Base-by-base conservation (phyloP, 352 stramenopile species). In the Phytophthora pseudosyringae region DNA sequence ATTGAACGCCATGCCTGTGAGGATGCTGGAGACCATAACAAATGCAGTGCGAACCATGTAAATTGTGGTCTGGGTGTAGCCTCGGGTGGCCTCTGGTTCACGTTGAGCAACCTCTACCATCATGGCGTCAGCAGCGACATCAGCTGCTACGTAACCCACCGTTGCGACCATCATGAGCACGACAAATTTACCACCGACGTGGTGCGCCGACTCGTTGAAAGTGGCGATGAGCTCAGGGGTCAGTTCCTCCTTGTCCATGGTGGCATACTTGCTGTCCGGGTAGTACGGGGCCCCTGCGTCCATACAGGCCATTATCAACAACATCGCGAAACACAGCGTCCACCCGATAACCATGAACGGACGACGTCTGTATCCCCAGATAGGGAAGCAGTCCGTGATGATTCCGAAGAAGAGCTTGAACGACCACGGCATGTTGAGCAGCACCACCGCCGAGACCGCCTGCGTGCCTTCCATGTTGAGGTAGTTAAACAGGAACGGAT, bases 271-370 rank as follows among this genome's bases (percentile, higher is more conserved):
- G 53, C 46, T 53, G 38, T 69, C 45, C 1, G 63, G 48, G 57
- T 78, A 91, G 65, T 91, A 90, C 25, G 80, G 80, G 3, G 36
- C 35, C 5, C 77, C 73, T 9, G 71, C 54, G 7, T 68, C 40
- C 44, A 71, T 71, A 10, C 53, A 73, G 1, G 67, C 58, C 71
- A 90, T 84, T 32, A 84, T 32, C 25, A 87, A 16, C 4, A 86
- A 54, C 68, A 79, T 81, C 1, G 67, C 12, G 31, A 82, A 64
- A 48, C 69, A 87, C 3, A 85, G 9, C 3, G 56, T 51, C 80
- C 77, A 89, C 3, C 80, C 80, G n/a, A 89, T 65, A 1, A 86
- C 58, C 73, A 89, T 86, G 64, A 73, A 89, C 7, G 80, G 76
- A 45, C 78, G 78, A 60, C 80, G 77, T 39, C 80, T 69, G 62